phyloP scores from a whole-genome alignment of 208 protist species.

The Leishmania turanica region DNA sequence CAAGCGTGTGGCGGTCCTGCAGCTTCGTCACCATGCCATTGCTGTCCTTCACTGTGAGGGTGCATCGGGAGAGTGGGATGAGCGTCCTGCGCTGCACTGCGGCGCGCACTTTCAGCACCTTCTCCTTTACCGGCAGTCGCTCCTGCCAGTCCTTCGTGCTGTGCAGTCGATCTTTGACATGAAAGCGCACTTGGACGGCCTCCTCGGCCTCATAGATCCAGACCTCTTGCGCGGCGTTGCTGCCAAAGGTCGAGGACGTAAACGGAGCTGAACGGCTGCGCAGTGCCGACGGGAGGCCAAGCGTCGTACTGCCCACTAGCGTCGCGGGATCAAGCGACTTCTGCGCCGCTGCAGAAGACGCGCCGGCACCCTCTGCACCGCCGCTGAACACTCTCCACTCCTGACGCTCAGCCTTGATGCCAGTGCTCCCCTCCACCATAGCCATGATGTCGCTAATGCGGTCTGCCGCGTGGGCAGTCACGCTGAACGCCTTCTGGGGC shows the following conservation, averaged over 20 bases:
- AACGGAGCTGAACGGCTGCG: background rate
- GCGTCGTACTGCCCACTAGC: slow-evolving; percentile 54
- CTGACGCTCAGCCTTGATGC: slow-evolving; percentile 72
- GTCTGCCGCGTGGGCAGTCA: slow-evolving; percentile 85
- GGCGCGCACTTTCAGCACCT: slow-evolving; percentile 76
- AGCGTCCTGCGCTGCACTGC: slow-evolving; percentile 78
- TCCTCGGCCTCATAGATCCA: slow-evolving; percentile 73
- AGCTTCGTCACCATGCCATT: slow-evolving; percentile 30
- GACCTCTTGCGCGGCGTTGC: slow-evolving; percentile 42
- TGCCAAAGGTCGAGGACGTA: background rate
- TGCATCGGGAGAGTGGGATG: slow-evolving; percentile 85
- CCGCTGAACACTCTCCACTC: slow-evolving; percentile 57
- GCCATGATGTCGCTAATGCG: slow-evolving; percentile 71
- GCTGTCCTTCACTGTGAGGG: slow-evolving; percentile 34
- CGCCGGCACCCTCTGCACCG: background rate
- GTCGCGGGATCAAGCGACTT: slow-evolving; percentile 43
- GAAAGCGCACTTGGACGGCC: slow-evolving; percentile 53
- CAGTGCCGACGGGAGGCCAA: slow-evolving; percentile 53
- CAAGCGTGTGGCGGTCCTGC: slow-evolving; percentile 74
- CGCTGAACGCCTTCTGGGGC: slow-evolving; percentile 74
- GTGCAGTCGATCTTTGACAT: slow-evolving; percentile 39
- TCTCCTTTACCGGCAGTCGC: slow-evolving; percentile 58
- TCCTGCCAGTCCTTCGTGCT: slow-evolving; percentile 73
- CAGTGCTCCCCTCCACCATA: slow-evolving; percentile 80
- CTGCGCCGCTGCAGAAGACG: slow-evolving; percentile 5